Conservation (phyloP, 495 filamentous ascomycete genomes). For the Cercophora sp. region DNA sequence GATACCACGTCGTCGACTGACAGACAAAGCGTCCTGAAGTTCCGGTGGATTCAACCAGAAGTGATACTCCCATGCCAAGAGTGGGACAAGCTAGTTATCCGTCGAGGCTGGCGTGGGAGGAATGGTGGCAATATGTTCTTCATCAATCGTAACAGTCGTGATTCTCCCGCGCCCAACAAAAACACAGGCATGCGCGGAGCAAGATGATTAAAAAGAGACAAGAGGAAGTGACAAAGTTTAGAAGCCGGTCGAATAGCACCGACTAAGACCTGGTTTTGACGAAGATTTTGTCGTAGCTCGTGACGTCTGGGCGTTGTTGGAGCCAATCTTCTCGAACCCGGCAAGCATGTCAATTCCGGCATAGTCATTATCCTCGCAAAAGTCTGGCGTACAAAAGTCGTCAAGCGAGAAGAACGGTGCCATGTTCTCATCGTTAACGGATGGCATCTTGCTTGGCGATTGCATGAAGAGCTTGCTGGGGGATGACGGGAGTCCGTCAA, state of each 20-base stretch:
- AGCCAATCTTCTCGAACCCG: constrained; percentile 87
- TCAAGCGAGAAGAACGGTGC: constrained; percentile 45
- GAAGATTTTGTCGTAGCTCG: constrained; percentile 24
- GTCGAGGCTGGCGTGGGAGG: too few relatives aligned
- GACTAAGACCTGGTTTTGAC: constrained; percentile 36
- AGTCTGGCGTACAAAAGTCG: constrained; percentile 50
- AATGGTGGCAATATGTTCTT: not conserved
- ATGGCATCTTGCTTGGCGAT: constrained; percentile 36
- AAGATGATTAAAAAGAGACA: too few relatives aligned
- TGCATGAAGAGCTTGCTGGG: constrained; percentile 55
- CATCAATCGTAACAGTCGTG: constrained; percentile 29
- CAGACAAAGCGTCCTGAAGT: too few relatives aligned
- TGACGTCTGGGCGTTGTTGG: constrained; percentile 27
- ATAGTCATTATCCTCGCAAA: constrained; percentile 59
- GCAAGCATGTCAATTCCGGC: constrained; percentile 78
- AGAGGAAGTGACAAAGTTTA: too few relatives aligned
- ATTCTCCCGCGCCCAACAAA: too few relatives aligned
- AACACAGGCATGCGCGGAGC: too few relatives aligned
- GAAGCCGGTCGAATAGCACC: constrained; percentile 41
- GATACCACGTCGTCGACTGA: too few relatives aligned
- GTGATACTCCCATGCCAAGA: not conserved
- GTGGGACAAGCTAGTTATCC: too few relatives aligned
- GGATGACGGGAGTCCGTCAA: constrained; percentile 45
- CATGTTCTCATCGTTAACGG: constrained; percentile 40
- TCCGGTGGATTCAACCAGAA: too few relatives aligned